Evolutionary conservation across 768 basidiomycete species (phyloP).

Genomic region (Hericium rajendrae): DNA sequence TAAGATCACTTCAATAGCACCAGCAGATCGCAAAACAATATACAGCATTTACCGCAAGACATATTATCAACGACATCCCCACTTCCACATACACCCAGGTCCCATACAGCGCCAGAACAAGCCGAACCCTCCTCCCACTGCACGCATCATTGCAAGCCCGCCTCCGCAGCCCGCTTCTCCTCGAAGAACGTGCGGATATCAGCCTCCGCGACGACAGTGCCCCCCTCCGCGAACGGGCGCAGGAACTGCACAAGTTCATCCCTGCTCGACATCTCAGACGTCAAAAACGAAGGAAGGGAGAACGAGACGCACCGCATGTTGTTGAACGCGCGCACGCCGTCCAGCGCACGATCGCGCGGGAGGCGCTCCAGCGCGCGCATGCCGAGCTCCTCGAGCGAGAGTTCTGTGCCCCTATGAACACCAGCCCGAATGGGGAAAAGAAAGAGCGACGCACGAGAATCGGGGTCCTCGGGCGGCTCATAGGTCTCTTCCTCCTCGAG

Average conservation of each 20-base stretch:
- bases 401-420: conserved; percentile 28
- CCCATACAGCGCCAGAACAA: no score
- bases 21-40: no score
- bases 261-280: conserved; percentile 26
- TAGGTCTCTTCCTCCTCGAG: conserved; percentile 77
- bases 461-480: conserved; percentile 80
- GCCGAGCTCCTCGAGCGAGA: conserved; percentile 77
- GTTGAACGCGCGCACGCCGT: conserved; percentile 80
- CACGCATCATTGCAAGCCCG: no score
- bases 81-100: no score
- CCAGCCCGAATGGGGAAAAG: neutral
- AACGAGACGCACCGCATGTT: conserved; percentile 54
- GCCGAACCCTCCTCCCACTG: no score
- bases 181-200: conserved; percentile 68
- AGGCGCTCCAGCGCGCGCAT: conserved; percentile 65
- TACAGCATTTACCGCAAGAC: no score
- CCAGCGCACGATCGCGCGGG: conserved; percentile 73
- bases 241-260: conserved; percentile 65
- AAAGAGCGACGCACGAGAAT: conserved; percentile 44
- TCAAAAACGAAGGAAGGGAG: neutral
- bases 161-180: neutral
- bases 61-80: no score
- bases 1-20: no score
- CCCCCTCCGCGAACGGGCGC: conserved; percentile 70
- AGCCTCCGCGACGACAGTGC: conserved; percentile 61